Conservation (phyloP, 1,284 basidiomycete genomes). For the Trametes polyzona region DNA sequence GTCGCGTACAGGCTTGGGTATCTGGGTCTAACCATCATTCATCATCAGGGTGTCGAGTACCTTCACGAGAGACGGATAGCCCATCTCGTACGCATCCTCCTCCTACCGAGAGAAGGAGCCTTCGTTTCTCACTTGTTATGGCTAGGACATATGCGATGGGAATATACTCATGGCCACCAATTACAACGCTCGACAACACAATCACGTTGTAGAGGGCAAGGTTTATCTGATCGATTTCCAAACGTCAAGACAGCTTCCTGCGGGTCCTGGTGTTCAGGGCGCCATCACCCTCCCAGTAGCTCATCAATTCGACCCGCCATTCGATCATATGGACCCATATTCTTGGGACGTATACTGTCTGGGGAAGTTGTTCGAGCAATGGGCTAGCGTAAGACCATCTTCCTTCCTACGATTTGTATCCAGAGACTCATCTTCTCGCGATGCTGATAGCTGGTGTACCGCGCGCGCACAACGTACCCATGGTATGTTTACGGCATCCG, state of each 20-base stretch:
- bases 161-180: background rate
- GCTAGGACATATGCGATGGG: background rate
- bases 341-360: slow-evolving; percentile 9
- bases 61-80: background rate
- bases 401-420: too few relatives aligned
- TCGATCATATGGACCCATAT: background rate
- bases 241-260: background rate
- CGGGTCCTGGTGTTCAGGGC: background rate
- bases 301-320: background rate
- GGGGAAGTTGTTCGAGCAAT: background rate
- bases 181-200: background rate
- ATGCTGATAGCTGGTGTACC: background rate
- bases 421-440: background rate
- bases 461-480: background rate
- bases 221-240: slow-evolving; percentile 4
- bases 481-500: background rate
- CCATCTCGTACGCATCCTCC: background rate
- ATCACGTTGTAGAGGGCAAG: background rate
- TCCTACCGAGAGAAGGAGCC: too few relatives aligned
- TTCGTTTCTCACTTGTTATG: background rate
- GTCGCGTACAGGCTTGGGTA: too few relatives aligned
- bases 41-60: background rate
- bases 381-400: too few relatives aligned
- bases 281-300: background rate
- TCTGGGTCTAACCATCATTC: background rate